Percentiles rank a stretch among this genome's conserved stretches.
Evolutionary conservation across 208 protist species (phyloP).

Genomic region (Crithidia mellificae): DNA sequence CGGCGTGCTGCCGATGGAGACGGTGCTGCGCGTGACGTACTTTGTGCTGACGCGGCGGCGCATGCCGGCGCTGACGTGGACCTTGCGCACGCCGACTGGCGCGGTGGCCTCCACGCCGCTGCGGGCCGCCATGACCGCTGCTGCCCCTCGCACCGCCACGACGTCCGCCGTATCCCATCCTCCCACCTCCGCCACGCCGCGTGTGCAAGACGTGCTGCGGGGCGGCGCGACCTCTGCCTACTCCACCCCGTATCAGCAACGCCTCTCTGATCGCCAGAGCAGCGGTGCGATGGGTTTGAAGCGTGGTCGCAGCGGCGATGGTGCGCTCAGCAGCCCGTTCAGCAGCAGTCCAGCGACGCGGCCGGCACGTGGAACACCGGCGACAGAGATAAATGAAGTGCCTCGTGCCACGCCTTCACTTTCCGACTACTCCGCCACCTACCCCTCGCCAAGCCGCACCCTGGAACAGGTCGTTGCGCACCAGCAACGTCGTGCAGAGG

Average conservation of each 20-base stretch:
- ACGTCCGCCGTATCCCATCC: too few relatives aligned
- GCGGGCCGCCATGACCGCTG: constrained; percentile 29
- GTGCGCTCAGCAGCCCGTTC: too few relatives aligned
- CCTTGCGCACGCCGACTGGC: constrained; percentile 28
- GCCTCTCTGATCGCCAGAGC: too few relatives aligned
- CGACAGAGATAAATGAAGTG: too few relatives aligned
- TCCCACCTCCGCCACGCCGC: not conserved
- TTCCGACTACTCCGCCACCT: constrained; percentile 24
- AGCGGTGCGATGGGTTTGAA: too few relatives aligned
- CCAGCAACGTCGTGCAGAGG: constrained; percentile 37
- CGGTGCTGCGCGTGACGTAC: constrained; percentile 56
- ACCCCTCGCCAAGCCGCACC: constrained; percentile 55
- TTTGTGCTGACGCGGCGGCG: constrained; percentile 39
- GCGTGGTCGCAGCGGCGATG: not conserved
- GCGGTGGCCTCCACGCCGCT: constrained; percentile 28
- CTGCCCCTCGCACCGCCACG: not conserved
- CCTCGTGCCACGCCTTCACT: too few relatives aligned
- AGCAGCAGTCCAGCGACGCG: too few relatives aligned
- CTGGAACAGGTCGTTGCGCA: constrained; percentile 47
- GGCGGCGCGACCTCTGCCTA: not conserved
- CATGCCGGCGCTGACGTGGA: constrained; percentile 23
- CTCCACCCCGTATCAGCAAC: not conserved
- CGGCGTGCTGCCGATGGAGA: constrained; percentile 67
- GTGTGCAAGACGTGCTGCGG: not conserved
- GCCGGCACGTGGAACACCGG: too few relatives aligned